phyloP scores from a whole-genome alignment of 176 grass and related monocot species.

The Carex cristatella region DNA sequence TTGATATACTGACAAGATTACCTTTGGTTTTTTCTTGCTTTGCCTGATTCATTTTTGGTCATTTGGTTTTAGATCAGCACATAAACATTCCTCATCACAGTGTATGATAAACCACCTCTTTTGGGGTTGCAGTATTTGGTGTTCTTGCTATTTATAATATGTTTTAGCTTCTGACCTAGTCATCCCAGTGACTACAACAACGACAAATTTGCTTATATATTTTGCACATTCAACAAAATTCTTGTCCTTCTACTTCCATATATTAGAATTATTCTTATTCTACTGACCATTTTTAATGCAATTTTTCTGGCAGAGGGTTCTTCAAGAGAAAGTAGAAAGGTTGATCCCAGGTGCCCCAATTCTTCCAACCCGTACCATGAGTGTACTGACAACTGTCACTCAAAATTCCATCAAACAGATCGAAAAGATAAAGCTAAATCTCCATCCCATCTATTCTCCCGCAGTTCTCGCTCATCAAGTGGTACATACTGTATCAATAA shows the following conservation, averaged over 20 bases:
- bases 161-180: neutral
- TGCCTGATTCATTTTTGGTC: neutral
- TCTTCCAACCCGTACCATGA: constrained; percentile 80
- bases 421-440: constrained; percentile 22
- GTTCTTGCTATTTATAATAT: neutral
- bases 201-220: neutral
- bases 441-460: constrained; percentile 28
- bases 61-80: neutral
- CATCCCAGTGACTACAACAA: neutral
- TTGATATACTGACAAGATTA: neutral
- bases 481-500: neutral
- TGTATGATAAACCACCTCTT: neutral
- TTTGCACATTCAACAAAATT: neutral
- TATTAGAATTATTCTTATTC: neutral
- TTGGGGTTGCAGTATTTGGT: neutral
- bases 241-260: neutral
- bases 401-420: constrained; percentile 35
- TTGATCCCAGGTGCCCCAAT: constrained; percentile 64
- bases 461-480: neutral
- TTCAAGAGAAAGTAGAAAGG: constrained; percentile 19
- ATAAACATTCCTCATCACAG: neutral
- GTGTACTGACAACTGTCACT: constrained; percentile 60
- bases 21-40: neutral
- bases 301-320: constrained; percentile 3
- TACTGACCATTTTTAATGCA: neutral